phyloP scores from a whole-genome alignment of 768 basidiomycete genomes.

The Boletus pseudo-olivaceus region DNA sequence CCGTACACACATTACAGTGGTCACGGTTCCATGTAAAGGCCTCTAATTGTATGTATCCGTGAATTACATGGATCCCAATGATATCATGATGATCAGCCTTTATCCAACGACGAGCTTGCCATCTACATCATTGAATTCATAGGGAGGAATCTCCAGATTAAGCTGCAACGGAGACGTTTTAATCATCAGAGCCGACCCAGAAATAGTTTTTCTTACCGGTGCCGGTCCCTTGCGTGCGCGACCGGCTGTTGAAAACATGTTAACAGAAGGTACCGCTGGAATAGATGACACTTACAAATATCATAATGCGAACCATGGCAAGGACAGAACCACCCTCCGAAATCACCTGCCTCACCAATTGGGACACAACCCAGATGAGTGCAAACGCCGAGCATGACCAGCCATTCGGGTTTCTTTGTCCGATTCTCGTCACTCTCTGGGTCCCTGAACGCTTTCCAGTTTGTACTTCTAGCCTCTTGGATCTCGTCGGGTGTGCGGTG shows the following conservation, averaged over 20 bases:
- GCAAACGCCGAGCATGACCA: slow-evolving; percentile 90
- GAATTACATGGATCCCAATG: slow-evolving; percentile 19
- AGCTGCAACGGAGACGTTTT: slow-evolving; percentile 44
- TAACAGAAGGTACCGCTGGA: slow-evolving; percentile 1
- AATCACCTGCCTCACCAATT: slow-evolving; percentile 96
- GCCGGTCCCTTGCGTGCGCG: slow-evolving; percentile 96
- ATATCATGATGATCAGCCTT: slow-evolving; percentile 1
- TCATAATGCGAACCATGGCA: slow-evolving; percentile 99
- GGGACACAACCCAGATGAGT: slow-evolving; percentile 99
- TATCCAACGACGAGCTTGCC: slow-evolving; percentile 87
- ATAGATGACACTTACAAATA: slow-evolving; percentile 64
- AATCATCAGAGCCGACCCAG: slow-evolving; percentile 1
- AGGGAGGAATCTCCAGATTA: slow-evolving; percentile 90
- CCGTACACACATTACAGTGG: neutral
- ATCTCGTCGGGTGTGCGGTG: slow-evolving; percentile 92
- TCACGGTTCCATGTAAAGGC: slow-evolving; percentile 7
- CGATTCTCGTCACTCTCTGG: slow-evolving; percentile 88
- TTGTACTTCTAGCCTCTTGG: slow-evolving; percentile 79
- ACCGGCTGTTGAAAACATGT: slow-evolving; percentile 55
- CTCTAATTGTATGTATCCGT: slow-evolving; percentile 24
- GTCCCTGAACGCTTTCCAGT: slow-evolving; percentile 88
- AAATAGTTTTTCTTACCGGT: slow-evolving; percentile 55
- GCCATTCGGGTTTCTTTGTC: slow-evolving; percentile 94
- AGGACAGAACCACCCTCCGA: slow-evolving; percentile 99
- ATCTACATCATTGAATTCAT: slow-evolving; percentile 85